phyloP scores from a whole-genome alignment of 2,329 filamentous ascomycete species.

The Pyrenophora graminea region DNA sequence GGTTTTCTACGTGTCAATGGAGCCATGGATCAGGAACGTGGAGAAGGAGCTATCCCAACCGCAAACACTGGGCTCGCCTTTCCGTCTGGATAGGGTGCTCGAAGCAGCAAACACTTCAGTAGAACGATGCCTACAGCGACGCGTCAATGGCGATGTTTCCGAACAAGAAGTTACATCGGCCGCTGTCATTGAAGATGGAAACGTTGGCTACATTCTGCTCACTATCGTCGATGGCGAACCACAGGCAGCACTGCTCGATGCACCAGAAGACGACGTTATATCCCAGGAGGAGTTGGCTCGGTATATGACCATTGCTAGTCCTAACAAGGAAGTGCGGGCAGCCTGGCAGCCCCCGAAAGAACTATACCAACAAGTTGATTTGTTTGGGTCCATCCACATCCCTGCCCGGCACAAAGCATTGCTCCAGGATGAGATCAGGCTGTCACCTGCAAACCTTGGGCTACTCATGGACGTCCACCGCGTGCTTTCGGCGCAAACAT shows the following conservation, averaged over 20 bases:
- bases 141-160: conserved; percentile 18
- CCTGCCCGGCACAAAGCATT: conserved; percentile 65
- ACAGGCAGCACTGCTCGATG: conserved; percentile 58
- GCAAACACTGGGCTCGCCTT: conserved; percentile 57
- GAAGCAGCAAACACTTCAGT: conserved; percentile 56
- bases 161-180: conserved; percentile 50
- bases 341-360: conserved; percentile 66
- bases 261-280: conserved; percentile 45
- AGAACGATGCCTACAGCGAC: conserved; percentile 52
- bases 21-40: conserved; percentile 60
- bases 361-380: conserved; percentile 61
- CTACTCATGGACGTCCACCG: conserved; percentile 75
- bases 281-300: conserved; percentile 35
- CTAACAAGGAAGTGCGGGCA: conserved; percentile 61
- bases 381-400: conserved; percentile 62
- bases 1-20: conserved; percentile 60
- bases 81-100: conserved; percentile 61
- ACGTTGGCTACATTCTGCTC: conserved; percentile 62
- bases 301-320: conserved; percentile 24
- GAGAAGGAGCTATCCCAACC: conserved; percentile 61
- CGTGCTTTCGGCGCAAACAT: conserved; percentile 70
- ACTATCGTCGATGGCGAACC: conserved; percentile 54
- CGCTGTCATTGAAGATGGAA: conserved; percentile 60
- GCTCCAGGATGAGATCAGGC: conserved; percentile 68
- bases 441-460: conserved; percentile 71